phyloP scores from a whole-genome alignment of 257 asterid species.

The Solanum ahanhuiri region DNA sequence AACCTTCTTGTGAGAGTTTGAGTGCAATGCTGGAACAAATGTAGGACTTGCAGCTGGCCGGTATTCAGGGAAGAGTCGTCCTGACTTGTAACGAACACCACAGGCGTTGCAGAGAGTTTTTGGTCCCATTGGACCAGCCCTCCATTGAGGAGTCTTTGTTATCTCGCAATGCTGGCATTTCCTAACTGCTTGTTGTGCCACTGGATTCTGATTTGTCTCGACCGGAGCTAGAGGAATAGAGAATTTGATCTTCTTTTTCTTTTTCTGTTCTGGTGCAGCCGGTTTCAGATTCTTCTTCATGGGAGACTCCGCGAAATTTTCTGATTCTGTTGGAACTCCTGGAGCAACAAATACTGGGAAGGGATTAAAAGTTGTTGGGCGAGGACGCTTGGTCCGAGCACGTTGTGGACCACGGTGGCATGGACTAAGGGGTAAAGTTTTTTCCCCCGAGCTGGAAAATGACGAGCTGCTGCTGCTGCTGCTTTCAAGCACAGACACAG shows the following conservation, averaged over 20 bases:
- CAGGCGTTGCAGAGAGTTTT: slow-evolving; percentile 57
- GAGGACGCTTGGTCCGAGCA: slow-evolving; percentile 88
- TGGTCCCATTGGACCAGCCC: slow-evolving; percentile 56
- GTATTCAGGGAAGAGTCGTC: slow-evolving; percentile 47
- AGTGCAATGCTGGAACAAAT: slow-evolving; percentile 38
- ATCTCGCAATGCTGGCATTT: slow-evolving; percentile 55
- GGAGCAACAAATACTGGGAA: slow-evolving; percentile 26
- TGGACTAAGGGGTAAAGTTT: slow-evolving; percentile 39
- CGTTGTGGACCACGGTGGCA: slow-evolving; percentile 58
- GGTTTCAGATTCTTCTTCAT: slow-evolving; percentile 13
- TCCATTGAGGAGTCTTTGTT: slow-evolving; percentile 59
- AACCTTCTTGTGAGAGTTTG: slow-evolving; percentile 58
- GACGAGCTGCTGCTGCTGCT: slow-evolving; percentile 51
- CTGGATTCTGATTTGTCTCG: slow-evolving; percentile 12
- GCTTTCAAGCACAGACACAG: slow-evolving; percentile 71
- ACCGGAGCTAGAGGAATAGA: slow-evolving; percentile 7
- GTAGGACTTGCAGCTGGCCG: slow-evolving; percentile 61
- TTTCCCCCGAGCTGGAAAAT: slow-evolving; percentile 26
- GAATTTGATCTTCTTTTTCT: slow-evolving; percentile 45
- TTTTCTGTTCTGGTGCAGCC: slow-evolving; percentile 27
- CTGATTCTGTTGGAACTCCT: slow-evolving; percentile 22
- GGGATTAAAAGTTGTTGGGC: slow-evolving; percentile 58
- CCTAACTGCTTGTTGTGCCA: slow-evolving; percentile 33
- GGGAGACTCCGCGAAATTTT: slow-evolving; percentile 32
- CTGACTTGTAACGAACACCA: slow-evolving; percentile 52